Evolutionary conservation across 352 stramenopile species (phyloP).

Genomic region (Globisporangium canariense): DNA sequence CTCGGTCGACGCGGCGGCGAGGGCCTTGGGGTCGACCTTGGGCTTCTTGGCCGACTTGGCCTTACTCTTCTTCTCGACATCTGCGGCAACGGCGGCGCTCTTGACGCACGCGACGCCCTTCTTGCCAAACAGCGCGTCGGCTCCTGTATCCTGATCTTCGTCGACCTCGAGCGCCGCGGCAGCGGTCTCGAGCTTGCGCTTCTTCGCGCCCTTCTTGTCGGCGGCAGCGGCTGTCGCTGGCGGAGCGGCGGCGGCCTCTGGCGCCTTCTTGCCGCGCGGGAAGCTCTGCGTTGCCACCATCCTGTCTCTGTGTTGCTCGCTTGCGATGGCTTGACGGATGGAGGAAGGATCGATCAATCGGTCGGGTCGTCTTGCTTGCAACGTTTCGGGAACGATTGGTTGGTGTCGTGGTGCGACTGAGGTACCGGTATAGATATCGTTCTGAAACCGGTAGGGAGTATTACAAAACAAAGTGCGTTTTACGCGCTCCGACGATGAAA

Average conservation of each 20-base stretch:
- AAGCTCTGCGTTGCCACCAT: constrained; percentile 52
- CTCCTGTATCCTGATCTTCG: constrained; percentile 26
- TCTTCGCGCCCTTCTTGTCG: constrained; percentile 27
- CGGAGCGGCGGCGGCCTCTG: neutral
- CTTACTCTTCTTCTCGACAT: constrained; percentile 25
- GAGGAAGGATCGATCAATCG: constrained; percentile 9
- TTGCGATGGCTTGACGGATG: neutral
- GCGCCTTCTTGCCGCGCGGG: constrained; percentile 63
- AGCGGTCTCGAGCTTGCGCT: constrained; percentile 39
- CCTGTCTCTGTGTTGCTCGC: constrained; percentile 10
- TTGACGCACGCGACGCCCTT: constrained; percentile 38
- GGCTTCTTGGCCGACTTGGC: constrained; percentile 27
- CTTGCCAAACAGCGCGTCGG: constrained; percentile 79
- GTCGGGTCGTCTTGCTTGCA: constrained; percentile 5
- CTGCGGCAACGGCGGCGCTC: constrained; percentile 15
- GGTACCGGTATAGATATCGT: too few relatives aligned
- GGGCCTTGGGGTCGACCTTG: constrained; percentile 12
- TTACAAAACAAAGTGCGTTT: neutral
- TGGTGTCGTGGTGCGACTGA: neutral
- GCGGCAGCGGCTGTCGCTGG: constrained; percentile 6
- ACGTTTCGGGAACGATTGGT: constrained; percentile 17
- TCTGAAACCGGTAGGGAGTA: neutral
- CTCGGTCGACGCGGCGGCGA: constrained; percentile 13
- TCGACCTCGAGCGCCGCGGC: constrained; percentile 24
- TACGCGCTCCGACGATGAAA: too few relatives aligned